Base-by-base conservation (phyloP, 116 monocot genomes). In the Phalaenopsis hybrid region DNA sequence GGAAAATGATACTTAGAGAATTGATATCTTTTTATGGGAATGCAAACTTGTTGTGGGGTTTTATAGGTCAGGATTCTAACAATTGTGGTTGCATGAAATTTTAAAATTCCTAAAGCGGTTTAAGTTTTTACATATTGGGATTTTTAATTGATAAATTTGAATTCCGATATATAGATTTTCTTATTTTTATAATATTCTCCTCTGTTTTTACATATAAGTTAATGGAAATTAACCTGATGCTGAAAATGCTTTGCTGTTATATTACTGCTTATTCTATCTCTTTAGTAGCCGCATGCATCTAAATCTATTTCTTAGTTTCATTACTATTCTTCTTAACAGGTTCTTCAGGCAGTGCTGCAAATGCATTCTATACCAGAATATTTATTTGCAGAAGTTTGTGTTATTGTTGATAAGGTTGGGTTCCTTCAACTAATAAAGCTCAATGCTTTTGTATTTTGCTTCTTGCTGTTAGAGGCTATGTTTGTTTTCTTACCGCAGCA, bases 371-470 rank as follows among this genome's bases (percentile, higher is more conserved):
- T 93, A 76, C 93, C 93, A 65, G 91, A 93, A 86, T 76, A 85
- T 82, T 81, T 93, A 44, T 93, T 93, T 81, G 69, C 91, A 18
- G 81, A 89, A 91, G 93, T 93, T 67, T 93, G 91, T 79, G 79
- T 93, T 41, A 89, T 89, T 88, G 91, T 93, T 52, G 93, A 93
- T 83, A 93, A 93, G 80, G 93, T 91, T 78, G 89, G 83, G 74
- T 82, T 78, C 31, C 79, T 79, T 59, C 81, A 43, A 76, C 4
- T 46, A 48, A 75, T 45, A 45, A 75, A 75, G 20, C 46, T 75
- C 18, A 13, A 46, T 12, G 33, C 72, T 46, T 75, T 44, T 41
- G 15, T 1, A 1, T 25, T 28, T 72, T 72, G 37, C 72, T 5
- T 15, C 72, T 17, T 72, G 16, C 34, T 70, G 34, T 70, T 70